These are phyloP conservation scores for Suillus subalutaceus DNA, from an alignment of 768 basidiomycete species.

Conservation along the genomic window DNA sequence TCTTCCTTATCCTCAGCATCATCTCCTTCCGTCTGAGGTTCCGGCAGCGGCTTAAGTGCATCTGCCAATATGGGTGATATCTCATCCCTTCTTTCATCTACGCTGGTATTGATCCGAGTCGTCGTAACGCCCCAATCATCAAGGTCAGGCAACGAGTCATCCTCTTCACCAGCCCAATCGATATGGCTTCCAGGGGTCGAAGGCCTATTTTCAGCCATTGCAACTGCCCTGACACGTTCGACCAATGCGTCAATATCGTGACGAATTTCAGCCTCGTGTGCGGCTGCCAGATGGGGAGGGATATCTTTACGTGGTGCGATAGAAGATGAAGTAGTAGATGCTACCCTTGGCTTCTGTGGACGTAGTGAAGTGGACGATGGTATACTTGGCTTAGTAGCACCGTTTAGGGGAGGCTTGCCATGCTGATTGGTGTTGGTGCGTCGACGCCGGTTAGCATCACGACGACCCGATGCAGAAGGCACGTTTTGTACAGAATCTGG, in stretches of 20 bases:
- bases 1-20: constrained; percentile 20
- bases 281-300: constrained; percentile 55
- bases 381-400: constrained; percentile 20
- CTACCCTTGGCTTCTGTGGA: constrained; percentile 38
- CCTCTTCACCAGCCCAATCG: constrained; percentile 90
- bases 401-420: constrained; percentile 25
- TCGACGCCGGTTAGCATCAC: constrained; percentile 50
- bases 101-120: constrained; percentile 22
- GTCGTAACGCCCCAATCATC: constrained; percentile 83
- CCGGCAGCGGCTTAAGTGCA: constrained; percentile 61
- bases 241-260: constrained; percentile 77
- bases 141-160: constrained; percentile 76
- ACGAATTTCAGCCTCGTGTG: constrained; percentile 49
- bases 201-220: constrained; percentile 69
- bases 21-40: constrained; percentile 37
- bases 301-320: constrained; percentile 50
- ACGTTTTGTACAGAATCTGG: constrained; percentile 22
- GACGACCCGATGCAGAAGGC: constrained; percentile 42
- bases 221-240: constrained; percentile 72
- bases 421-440: constrained; percentile 48
- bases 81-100: constrained; percentile 37
- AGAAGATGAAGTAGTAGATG: constrained; percentile 24
- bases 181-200: constrained; percentile 78
- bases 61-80: constrained; percentile 74
- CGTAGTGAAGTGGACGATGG: constrained; percentile 27